Evolutionary conservation across 31 red algal genomes (phyloP).

Genomic region (Asparagopsis taxiformis): DNA sequence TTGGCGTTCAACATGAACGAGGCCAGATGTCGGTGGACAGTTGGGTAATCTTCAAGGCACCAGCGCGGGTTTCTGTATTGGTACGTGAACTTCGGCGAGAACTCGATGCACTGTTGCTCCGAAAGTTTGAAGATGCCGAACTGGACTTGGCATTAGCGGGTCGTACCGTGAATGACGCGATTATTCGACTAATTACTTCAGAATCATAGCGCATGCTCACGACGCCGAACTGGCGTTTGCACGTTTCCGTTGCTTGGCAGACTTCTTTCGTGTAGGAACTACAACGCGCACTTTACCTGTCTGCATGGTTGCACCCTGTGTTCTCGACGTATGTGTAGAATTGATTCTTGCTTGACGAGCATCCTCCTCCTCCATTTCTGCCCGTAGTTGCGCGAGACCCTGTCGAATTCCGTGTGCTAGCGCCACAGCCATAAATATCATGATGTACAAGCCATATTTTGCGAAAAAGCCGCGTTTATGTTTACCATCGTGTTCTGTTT

Average conservation of each 20-base stretch:
- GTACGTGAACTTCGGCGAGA: conserved; percentile 62
- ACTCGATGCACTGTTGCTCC: conserved; percentile 57
- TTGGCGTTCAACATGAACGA: conserved; percentile 63
- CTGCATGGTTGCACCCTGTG: neutral
- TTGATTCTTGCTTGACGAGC: too few species aligned
- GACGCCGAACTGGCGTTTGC: neutral
- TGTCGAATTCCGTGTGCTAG: conserved; percentile 42
- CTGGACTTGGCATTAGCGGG: conserved; percentile 28
- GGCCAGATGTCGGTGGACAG: conserved; percentile 78
- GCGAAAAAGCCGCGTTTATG: conserved; percentile 30
- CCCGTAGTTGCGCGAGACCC: conserved; percentile 27
- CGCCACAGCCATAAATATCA: conserved; percentile 38
- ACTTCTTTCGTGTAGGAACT: conserved; percentile 25
- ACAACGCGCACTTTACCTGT: conserved; percentile 26
- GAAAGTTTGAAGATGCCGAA: conserved; percentile 64
- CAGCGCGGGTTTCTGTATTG: conserved; percentile 72
- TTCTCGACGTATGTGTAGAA: too few species aligned
- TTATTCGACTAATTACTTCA: conserved; percentile 56
- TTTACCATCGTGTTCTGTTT: too few species aligned
- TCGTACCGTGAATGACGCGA: conserved; percentile 44
- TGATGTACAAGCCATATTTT: conserved; percentile 50
- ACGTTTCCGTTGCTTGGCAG: conserved; percentile 7
- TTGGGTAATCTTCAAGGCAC: conserved; percentile 76
- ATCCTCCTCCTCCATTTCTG: conserved; percentile 43
- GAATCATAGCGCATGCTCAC: conserved; percentile 15